A percentile compares a stretch with the other conserved stretches of the same genome.
Evolutionary conservation across 75 land plant genomes (phyloP).

Genomic region (Cryptomeria japonica): DNA sequence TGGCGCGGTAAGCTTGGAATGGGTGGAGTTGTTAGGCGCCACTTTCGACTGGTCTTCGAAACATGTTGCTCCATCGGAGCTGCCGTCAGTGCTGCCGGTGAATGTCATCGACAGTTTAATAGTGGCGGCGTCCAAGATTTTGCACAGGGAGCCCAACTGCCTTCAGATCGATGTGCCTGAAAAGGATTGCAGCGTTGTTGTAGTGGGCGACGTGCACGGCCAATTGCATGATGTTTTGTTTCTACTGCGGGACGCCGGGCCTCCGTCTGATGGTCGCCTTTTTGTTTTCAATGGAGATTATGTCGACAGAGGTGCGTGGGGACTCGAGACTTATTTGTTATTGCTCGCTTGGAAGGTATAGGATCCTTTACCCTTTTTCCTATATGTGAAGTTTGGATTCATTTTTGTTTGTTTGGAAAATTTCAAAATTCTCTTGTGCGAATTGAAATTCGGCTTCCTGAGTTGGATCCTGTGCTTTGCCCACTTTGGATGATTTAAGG

Average conservation of each 20-base stretch:
- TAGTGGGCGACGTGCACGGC: conserved; percentile 95
- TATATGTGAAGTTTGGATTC: not conserved
- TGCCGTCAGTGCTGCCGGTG: conserved; percentile 74
- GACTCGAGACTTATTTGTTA: conserved; percentile 84
- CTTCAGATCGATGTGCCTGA: conserved; percentile 41
- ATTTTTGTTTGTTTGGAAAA: not conserved
- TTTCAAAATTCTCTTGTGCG: not conserved
- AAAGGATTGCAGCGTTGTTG: conserved; percentile 48
- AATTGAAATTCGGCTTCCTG: not conserved
- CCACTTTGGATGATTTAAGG: not conserved
- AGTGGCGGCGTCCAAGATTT: conserved; percentile 65
- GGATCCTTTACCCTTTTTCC: not conserved
- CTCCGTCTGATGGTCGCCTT: conserved; percentile 56
- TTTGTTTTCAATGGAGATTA: conserved; percentile 97
- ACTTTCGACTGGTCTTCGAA: conserved; percentile 73
- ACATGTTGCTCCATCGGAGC: conserved; percentile 49
- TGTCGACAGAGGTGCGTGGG: conserved; percentile 98
- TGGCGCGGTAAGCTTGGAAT: conserved; percentile 47
- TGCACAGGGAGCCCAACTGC: conserved; percentile 91
- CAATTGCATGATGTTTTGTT: conserved; percentile 89
- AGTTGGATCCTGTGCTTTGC: not conserved
- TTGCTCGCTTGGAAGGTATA: conserved; percentile 89
- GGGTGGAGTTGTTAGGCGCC: conserved; percentile 50
- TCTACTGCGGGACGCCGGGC: conserved; percentile 65
- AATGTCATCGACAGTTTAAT: conserved; percentile 51